Conservation (phyloP, 1,139 yeast species). For the Scheffersomyces cryptocercus region DNA sequence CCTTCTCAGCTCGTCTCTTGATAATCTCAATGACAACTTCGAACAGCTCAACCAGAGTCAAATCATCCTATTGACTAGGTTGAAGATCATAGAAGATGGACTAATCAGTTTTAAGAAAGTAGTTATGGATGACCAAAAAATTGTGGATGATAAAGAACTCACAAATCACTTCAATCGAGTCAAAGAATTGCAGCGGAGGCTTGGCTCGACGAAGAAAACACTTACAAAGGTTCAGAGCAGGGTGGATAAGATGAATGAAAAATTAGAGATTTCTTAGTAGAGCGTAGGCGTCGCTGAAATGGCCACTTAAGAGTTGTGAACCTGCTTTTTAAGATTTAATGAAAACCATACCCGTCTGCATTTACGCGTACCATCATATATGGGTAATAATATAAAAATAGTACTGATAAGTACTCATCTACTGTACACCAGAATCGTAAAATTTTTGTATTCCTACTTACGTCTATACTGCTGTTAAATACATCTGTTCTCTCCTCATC, state of each 20-base stretch:
- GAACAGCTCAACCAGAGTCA: constrained; percentile 60
- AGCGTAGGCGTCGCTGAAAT: too few relatives aligned
- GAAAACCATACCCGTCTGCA: too few relatives aligned
- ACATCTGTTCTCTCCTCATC: background rate
- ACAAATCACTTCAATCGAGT: constrained; percentile 33
- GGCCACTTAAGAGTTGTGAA: too few relatives aligned
- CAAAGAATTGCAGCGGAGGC: constrained; percentile 30
- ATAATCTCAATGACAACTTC: constrained; percentile 50
- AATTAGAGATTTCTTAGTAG: background rate
- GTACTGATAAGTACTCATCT: too few relatives aligned
- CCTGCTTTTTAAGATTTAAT: too few relatives aligned
- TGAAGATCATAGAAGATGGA: constrained; percentile 43
- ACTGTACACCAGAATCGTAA: too few relatives aligned
- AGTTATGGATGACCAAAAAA: constrained; percentile 14
- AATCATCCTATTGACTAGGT: constrained; percentile 49
- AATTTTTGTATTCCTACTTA: too few relatives aligned
- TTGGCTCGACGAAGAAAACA: constrained; percentile 30
- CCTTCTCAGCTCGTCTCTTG: constrained; percentile 54
- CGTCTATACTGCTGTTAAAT: background rate
- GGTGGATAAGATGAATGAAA: constrained; percentile 16
- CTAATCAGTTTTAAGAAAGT: constrained; percentile 25
- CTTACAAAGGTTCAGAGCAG: constrained; percentile 38
- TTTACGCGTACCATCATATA: too few relatives aligned
- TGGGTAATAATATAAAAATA: too few relatives aligned
- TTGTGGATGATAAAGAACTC: constrained; percentile 24